Evolutionary conservation across 2,329 filamentous ascomycete species (phyloP).

Genomic region (Epichloe hybrida): DNA sequence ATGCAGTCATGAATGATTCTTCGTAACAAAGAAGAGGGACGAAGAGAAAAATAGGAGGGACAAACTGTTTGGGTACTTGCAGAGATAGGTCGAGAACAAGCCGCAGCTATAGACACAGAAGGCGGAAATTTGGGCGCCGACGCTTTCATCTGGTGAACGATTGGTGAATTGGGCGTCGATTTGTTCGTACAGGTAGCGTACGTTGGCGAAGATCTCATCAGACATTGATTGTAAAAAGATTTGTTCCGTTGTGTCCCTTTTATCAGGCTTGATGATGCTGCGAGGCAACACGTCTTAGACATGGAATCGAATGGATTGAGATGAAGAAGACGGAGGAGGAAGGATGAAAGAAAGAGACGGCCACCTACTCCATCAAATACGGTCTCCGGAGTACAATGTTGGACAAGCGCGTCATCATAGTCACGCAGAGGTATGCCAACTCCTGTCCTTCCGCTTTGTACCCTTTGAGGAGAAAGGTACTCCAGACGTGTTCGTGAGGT

Average conservation of each 20-base stretch:
- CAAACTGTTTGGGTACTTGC: conserved; percentile 36
- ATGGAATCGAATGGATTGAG: not conserved
- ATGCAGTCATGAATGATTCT: not conserved
- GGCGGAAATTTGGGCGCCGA: conserved; percentile 40
- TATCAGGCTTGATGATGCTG: conserved; percentile 30
- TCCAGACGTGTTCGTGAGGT: conserved; percentile 35
- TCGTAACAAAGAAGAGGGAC: not conserved
- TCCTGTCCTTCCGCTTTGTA: conserved; percentile 37
- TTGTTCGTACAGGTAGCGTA: conserved; percentile 33
- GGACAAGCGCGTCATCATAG: conserved; percentile 41
- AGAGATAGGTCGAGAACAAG: conserved; percentile 36
- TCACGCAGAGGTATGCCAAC: conserved; percentile 39
- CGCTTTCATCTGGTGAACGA: conserved; percentile 31
- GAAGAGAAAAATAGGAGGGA: not conserved
- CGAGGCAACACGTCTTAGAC: not conserved
- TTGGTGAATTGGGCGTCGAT: conserved; percentile 37
- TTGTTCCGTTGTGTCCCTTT: conserved; percentile 22
- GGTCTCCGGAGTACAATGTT: conserved; percentile 42
- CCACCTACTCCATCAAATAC: conserved; percentile 34
- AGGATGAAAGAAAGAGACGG: conserved; percentile 5
- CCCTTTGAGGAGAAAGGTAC: conserved; percentile 24
- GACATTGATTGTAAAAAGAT: conserved; percentile 31
- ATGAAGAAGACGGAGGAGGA: not conserved
- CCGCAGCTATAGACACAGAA: conserved; percentile 44
- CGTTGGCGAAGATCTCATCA: conserved; percentile 34